Evolutionary conservation across 805 yeast species (phyloP).

Genomic region (Candida boleticola): DNA sequence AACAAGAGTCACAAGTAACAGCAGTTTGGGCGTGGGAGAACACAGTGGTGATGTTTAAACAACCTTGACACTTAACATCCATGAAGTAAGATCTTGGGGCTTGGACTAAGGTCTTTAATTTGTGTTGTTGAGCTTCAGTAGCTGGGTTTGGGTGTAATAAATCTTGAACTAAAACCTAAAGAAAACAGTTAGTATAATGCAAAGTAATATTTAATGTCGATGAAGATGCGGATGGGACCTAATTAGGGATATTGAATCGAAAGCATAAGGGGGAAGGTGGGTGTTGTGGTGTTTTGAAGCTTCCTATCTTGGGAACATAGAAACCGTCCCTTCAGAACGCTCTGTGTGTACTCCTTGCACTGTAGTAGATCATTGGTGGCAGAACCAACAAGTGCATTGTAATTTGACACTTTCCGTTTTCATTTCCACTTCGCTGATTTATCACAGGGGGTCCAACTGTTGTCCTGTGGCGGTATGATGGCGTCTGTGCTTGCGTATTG

Average conservation of each 20-base stretch:
- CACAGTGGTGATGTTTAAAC: constrained; percentile 98
- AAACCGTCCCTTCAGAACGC: too few relatives aligned
- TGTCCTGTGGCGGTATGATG: too few relatives aligned
- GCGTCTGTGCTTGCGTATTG: too few relatives aligned
- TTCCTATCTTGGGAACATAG: background rate
- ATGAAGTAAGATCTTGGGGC: constrained; percentile 98
- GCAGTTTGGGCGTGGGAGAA: constrained; percentile 99
- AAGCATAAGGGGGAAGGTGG: background rate
- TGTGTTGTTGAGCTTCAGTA: constrained; percentile 95
- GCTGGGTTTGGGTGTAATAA: constrained; percentile 97
- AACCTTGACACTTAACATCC: constrained; percentile 99
- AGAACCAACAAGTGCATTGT: too few relatives aligned
- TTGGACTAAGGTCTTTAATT: constrained; percentile 95
- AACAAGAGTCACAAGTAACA: constrained; percentile 98
- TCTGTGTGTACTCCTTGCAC: too few relatives aligned
- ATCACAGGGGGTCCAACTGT: too few relatives aligned
- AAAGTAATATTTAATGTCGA: too few relatives aligned
- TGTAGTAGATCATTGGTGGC: too few relatives aligned
- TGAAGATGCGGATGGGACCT: background rate
- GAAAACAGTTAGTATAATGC: too few relatives aligned
- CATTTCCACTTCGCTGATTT: too few relatives aligned
- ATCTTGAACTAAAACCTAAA: constrained; percentile 96
- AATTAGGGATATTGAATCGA: background rate
- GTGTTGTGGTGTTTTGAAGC: background rate
- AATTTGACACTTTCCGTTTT: too few relatives aligned